Evolutionary conservation across 2,329 filamentous ascomycete genomes (phyloP).

Genomic region (Trichoderma oligosporum): DNA sequence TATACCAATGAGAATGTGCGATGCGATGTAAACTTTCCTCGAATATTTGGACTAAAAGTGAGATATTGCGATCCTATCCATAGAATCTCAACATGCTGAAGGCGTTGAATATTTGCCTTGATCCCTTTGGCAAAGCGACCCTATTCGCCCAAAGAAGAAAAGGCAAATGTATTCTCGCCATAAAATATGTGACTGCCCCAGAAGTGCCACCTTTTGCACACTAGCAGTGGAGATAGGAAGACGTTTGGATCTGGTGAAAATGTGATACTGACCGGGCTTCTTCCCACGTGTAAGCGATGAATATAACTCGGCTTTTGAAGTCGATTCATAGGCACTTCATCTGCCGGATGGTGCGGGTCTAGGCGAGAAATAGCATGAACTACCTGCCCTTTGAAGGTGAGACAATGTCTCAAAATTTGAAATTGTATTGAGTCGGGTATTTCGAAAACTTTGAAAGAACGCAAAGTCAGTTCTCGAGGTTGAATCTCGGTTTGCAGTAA

Average conservation of each 20-base stretch:
- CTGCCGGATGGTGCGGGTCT: slow-evolving; percentile 33
- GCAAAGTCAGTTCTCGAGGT: not conserved
- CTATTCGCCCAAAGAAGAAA: slow-evolving; percentile 52
- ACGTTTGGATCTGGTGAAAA: slow-evolving; percentile 34
- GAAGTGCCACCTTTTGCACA: slow-evolving; percentile 40
- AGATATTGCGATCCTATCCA: slow-evolving; percentile 39
- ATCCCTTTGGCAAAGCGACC: slow-evolving; percentile 46
- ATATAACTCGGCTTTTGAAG: slow-evolving; percentile 26
- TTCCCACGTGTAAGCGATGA: slow-evolving; percentile 40
- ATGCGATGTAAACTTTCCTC: slow-evolving; percentile 33
- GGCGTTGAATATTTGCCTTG: slow-evolving; percentile 37
- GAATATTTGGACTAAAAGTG: slow-evolving; percentile 21
- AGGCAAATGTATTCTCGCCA: slow-evolving; percentile 47
- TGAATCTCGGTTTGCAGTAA: not conserved
- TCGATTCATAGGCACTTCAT: slow-evolving; percentile 19
- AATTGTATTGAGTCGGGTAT: slow-evolving; percentile 26
- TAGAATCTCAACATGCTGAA: slow-evolving; percentile 44
- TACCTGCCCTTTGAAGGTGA: slow-evolving; percentile 34
- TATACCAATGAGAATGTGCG: slow-evolving; percentile 37
- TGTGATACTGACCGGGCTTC: slow-evolving; percentile 31
- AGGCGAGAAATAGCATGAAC: slow-evolving; percentile 46
- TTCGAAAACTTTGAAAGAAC: not conserved
- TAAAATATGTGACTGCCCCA: slow-evolving; percentile 45
- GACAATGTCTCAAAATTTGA: slow-evolving; percentile 35
- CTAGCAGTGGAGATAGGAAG: slow-evolving; percentile 38